These are phyloP conservation scores for Oryza rufipogon DNA, from an alignment of 176 grass and related monocot genomes.

Conservation along the genomic window DNA sequence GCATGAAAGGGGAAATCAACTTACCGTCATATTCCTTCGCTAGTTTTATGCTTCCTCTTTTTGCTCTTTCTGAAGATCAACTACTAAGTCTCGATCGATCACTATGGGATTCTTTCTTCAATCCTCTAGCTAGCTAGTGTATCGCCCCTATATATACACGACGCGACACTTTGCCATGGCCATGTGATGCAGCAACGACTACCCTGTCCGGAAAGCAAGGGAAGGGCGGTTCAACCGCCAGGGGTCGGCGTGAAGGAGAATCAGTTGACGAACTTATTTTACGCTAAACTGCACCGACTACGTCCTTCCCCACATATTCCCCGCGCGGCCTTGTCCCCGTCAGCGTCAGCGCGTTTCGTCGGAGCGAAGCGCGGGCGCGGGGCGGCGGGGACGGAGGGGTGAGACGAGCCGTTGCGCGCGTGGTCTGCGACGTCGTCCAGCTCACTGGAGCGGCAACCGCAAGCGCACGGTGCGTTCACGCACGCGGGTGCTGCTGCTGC, in stretches of 20 bases:
- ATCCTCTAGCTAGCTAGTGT: not conserved
- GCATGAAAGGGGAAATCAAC: not conserved
- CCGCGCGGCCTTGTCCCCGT: not conserved
- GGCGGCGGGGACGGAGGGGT: not conserved
- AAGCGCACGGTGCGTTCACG: not conserved
- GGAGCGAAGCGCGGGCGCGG: not conserved
- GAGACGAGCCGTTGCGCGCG: not conserved
- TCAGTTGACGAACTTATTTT: not conserved
- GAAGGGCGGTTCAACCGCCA: not conserved
- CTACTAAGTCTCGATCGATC: not conserved
- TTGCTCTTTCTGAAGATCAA: not conserved
- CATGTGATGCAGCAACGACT: constrained; percentile 34
- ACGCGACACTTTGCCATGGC: not conserved
- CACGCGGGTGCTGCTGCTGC: no score
- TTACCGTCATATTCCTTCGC: constrained; percentile 33
- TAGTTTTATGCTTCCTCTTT: not conserved
- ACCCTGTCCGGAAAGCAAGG: constrained; percentile 26
- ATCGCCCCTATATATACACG: constrained; percentile 9
- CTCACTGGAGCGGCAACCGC: not conserved
- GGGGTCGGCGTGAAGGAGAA: constrained; percentile 6
- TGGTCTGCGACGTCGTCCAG: not conserved
- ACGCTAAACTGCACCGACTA: constrained; percentile 31
- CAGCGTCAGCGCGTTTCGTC: constrained; percentile 31
- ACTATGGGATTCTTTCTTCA: not conserved
- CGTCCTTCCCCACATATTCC: constrained; percentile 19